Evolutionary conservation across 768 basidiomycete species (phyloP), one percentile per base, ranked within the genome.

Genomic region (Rhodosporidiobolus odoratus): DNA sequence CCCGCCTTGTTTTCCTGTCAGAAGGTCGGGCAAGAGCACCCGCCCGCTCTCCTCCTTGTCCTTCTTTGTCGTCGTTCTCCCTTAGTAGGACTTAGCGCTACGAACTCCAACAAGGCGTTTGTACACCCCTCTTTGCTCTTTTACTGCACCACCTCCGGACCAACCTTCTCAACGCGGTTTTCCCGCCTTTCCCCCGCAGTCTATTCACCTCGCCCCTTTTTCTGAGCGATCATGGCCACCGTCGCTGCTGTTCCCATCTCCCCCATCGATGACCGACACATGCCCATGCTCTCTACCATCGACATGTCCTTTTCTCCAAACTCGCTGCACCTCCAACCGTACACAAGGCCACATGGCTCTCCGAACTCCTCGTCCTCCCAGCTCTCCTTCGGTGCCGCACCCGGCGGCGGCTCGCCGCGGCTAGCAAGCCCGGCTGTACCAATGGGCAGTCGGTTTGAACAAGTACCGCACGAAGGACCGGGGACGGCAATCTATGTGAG

Each of bases 201-300:
- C 63, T 27, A 19, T 32, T 23, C n/a, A 16, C 48, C 5, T 25
- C 65, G 21, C 45, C 25, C 47, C 45, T 37, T 48, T 1, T 1
- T 25, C 12, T 23, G n/a, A 35, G 45, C 12, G 15, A 25, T 23
- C 13, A 69, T 73, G 63, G 12, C 68, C 25, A 69, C 68, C 16
- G 65, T 66, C 38, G 13, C 62, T 0, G 30, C 57, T 5, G 30
- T 57, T 25, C 67, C 64, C 27, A 47, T 54, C 37, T 52, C 64
- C 9, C 48, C 71, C 4, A 21, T 48, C 2, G 40, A 38, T n/a
- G 56, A 34, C 13, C 56, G 50, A 0, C 58, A 66, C 61, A 52
- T 32, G 0, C 72, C 68, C 8, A 52, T 66, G n/a, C 52, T 73
- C 41, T 69, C 72, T 8, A 73, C 72, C 23, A 62, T 73, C 53